Percentiles rank a stretch among this genome's conserved stretches.
phyloP scores from a whole-genome alignment of 805 yeast genomes.

The Barnettozyma siamensis region DNA sequence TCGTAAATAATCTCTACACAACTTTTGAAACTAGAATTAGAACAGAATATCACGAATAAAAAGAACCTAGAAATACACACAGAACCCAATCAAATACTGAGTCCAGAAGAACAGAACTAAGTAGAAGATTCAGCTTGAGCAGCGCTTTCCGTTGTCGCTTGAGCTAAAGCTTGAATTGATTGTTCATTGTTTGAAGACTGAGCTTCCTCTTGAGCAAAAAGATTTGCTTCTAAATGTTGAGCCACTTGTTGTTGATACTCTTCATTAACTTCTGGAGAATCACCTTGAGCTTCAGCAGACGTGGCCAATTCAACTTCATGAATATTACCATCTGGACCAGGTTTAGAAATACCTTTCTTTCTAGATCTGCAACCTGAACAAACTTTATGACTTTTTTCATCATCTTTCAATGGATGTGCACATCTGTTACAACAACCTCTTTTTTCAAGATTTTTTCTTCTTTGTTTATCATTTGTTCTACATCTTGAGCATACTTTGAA shows the following conservation, averaged over 20 bases:
- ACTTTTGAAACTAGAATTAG: too few relatives aligned
- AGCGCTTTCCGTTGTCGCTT: conserved; percentile 4
- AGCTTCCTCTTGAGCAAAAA: conserved; percentile 19
- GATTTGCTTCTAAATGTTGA: conserved; percentile 20
- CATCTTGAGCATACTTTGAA: conserved; percentile 65
- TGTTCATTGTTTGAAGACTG: neutral
- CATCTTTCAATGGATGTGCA: conserved; percentile 41
- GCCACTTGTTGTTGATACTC: conserved; percentile 12
- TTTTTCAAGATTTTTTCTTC: conserved; percentile 51
- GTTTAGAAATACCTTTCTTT: conserved; percentile 35
- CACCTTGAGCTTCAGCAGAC: conserved; percentile 6
- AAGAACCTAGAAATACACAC: too few relatives aligned
- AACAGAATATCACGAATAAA: too few relatives aligned
- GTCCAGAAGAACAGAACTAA: neutral
- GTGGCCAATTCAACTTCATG: too few relatives aligned
- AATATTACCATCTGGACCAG: conserved; percentile 1
- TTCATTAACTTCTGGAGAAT: conserved; percentile 1
- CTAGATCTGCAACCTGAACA: conserved; percentile 49
- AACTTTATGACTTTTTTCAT: conserved; percentile 47
- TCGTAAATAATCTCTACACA: too few relatives aligned
- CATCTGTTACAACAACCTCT: conserved; percentile 61
- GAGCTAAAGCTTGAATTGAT: conserved; percentile 7
- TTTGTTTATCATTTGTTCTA: conserved; percentile 52
- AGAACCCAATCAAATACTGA: too few relatives aligned
- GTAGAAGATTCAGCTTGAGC: neutral